Evolutionary conservation across 805 yeast species (phyloP), one percentile per base, ranked within the genome.

Genomic region (Teunomyces panamensis): DNA sequence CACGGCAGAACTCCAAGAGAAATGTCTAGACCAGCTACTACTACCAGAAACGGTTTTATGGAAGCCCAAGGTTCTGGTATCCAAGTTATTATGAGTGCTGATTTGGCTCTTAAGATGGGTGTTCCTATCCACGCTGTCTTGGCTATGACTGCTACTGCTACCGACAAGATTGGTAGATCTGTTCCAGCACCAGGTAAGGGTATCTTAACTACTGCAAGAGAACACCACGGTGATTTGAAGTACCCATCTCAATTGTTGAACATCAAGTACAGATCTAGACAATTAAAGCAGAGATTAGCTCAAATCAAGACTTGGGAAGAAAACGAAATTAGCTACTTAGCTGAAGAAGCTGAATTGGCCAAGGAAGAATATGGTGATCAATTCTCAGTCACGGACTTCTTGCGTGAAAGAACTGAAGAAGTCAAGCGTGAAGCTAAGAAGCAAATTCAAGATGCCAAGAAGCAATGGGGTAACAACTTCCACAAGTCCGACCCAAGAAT

Each of bases 171-270:
- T 68, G 97, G 98, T 67, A 87, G 97, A 76, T 91, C 98, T 44
- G 92, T 94, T 57, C 99, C 99, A 56, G 99, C 99, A 65, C 99
- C 99, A 74, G 99, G 99, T 70, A 89, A 92, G 77, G 99, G 99
- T 85, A 87, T 94, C 57, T 80, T 94, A 78, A 94, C 99, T 52
- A 89, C 96, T 65, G 99, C 99, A 49, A 85, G 96, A 65, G 99
- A 95, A 76, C 83, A 84, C 64, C 92, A 85, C 59, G 88, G 90
- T 58, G 80, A 78, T 60, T 77, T 85, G 76, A 85, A 86, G 71
- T 86, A 81, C 78, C 82, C 85, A 58, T 75, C 94, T 49, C 85
- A 92, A 52, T 75, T 88, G 73, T 75, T 94, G 74, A 88, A 90
- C 69, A 84, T 94, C 68, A 84, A 86, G 68, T 94, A 94, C 84